These are phyloP conservation scores for Phytophthora tubulina DNA, from an alignment of 352 stramenopile species.

Conservation along the genomic window DNA sequence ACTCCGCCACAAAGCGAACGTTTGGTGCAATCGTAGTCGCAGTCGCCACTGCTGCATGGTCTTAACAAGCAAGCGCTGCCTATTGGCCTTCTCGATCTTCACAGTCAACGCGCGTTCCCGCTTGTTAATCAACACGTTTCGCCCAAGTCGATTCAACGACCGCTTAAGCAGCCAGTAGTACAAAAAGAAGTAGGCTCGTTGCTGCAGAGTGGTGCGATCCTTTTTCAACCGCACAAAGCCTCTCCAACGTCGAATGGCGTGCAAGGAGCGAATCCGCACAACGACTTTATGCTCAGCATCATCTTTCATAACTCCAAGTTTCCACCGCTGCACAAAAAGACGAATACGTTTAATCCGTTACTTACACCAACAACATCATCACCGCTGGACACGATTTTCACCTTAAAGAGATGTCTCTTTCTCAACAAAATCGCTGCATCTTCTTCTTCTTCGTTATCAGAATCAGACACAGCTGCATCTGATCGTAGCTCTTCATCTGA, in stretches of 20 bases:
- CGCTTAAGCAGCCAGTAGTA: slow-evolving; percentile 46
- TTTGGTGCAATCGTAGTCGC: slow-evolving; percentile 24
- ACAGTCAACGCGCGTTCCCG: slow-evolving; percentile 25
- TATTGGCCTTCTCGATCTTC: slow-evolving; percentile 18
- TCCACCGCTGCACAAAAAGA: slow-evolving; percentile 21
- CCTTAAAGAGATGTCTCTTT: slow-evolving; percentile 20
- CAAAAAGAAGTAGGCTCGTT: slow-evolving; percentile 46
- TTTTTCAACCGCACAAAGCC: slow-evolving; percentile 27
- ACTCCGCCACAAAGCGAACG: slow-evolving; percentile 21
- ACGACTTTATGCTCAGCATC: background rate
- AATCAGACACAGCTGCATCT: background rate
- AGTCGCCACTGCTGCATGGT: slow-evolving; percentile 37
- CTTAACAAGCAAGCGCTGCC: slow-evolving; percentile 23
- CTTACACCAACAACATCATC: background rate
- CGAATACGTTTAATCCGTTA: background rate
- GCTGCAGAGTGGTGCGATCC: slow-evolving; percentile 16
- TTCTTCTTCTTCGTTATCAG: slow-evolving; percentile 8
- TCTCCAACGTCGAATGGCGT: slow-evolving; percentile 33
- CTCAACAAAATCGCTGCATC: slow-evolving; percentile 8
- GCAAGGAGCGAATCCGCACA: slow-evolving; percentile 15
- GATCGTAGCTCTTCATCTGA: background rate
- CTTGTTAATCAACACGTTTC: slow-evolving; percentile 25
- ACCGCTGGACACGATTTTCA: background rate
- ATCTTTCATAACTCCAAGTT: background rate
- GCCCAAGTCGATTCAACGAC: slow-evolving; percentile 27